Base-by-base conservation (phyloP, 1,139 yeast genomes). In the Nakaseomyces glabratus region DNA sequence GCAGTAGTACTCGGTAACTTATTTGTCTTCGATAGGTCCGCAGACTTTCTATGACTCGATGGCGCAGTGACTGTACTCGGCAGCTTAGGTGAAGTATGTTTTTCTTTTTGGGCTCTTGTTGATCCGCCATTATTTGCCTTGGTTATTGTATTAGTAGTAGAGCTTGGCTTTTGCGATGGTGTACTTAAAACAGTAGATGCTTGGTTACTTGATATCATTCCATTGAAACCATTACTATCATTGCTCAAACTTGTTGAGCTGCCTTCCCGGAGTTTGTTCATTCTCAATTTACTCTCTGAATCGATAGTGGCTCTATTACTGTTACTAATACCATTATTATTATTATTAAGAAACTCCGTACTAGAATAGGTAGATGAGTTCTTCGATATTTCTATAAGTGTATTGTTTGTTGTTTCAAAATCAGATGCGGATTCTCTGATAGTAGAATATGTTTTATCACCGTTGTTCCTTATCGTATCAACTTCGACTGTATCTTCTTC, bases 361-460 rank as follows among this genome's bases (percentile, higher is more conserved):
- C 33, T 24, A 9, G 28, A 29, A 15, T 17, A 23, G 6, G 13
- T 24, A 7, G 23, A 12, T 3, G 21, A 11, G 4, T 19, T 18
- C 13, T 28, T 35, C 7, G 21, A 26, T 21, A n/a, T 19, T 6
- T 20, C 30, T 32, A 26, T 17, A n/a, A 26, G 12, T 4, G 30
- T 26, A 18, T 26, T 26, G 13, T 26, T 26, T 4, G 20, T 17
- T 20, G 14, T 20, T 6, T 28, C 24, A 9, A 20, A 20, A 28
- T 33, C 35, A 3, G 35, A 33, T 7, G 25, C 31, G 14, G 35
- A 33, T 28, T 21, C 35, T 13, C 20, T 20, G 30, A 24, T 32
- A 9, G 30, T 33, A 15, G 35, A 33, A 16, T 24, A 33, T n/a
- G 36, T 33, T 15, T 18, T 28, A 12, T 31, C 37, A 14, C 29